A percentile compares a stretch with the other conserved stretches of the same genome.
These are phyloP conservation scores for Ceratobasidium sp. DNA, from an alignment of 1,284 basidiomycete species.

Conservation along the genomic window DNA sequence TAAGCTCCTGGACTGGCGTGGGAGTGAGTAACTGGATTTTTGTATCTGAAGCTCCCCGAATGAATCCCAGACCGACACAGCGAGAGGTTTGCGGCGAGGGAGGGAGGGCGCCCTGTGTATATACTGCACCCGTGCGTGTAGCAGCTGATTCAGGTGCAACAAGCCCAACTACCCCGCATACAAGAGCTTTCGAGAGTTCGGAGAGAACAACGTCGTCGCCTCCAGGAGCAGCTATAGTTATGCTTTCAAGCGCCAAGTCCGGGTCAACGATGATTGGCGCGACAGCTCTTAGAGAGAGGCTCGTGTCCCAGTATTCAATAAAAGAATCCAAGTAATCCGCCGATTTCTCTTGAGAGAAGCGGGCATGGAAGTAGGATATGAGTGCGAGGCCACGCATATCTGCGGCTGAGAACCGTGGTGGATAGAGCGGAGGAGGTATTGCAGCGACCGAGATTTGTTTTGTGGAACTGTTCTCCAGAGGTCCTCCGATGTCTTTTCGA, in stretches of 20 bases:
- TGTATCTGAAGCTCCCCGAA: conserved; percentile 67
- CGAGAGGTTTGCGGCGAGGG: conserved; percentile 68
- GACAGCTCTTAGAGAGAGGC: conserved; percentile 71
- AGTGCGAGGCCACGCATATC: conserved; percentile 79
- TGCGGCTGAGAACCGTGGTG: conserved; percentile 63
- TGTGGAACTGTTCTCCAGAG: neutral
- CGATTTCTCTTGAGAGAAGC: conserved; percentile 58
- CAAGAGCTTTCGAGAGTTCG: conserved; percentile 78
- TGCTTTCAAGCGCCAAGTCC: conserved; percentile 64
- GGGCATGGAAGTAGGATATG: conserved; percentile 86
- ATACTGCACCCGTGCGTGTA: conserved; percentile 59
- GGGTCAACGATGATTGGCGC: conserved; percentile 76
- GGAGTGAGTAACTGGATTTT: conserved; percentile 81
- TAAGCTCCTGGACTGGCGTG: conserved; percentile 63
- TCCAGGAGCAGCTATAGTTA: conserved; percentile 76
- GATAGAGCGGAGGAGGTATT: conserved; percentile 20
- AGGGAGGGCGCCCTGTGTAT: conserved; percentile 64
- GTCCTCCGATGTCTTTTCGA: neutral
- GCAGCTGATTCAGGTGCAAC: conserved; percentile 59
- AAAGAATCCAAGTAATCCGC: conserved; percentile 13
- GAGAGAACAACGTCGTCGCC: conserved; percentile 75
- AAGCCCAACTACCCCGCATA: conserved; percentile 83
- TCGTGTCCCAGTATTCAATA: conserved; percentile 70
- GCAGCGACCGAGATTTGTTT: conserved; percentile 5
- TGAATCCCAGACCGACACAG: conserved; percentile 76